Evolutionary conservation across 441 rosid genomes (phyloP).

Genomic region (Aleurites moluccanus): DNA sequence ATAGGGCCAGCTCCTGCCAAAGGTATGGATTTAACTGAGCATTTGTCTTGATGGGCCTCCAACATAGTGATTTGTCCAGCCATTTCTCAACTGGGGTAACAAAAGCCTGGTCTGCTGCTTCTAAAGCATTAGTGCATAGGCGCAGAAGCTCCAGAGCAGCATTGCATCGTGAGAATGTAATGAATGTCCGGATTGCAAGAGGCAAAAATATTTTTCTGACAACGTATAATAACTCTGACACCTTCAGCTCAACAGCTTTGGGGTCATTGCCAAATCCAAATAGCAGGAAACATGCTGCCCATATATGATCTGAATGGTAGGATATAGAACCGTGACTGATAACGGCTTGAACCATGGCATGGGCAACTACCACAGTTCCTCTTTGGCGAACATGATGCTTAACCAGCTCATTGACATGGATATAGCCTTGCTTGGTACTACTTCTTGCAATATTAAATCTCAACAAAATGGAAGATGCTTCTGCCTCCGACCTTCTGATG

Average conservation of each 20-base stretch:
- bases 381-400: slow-evolving; percentile 63
- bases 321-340: slow-evolving; percentile 53
- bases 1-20: slow-evolving; percentile 89
- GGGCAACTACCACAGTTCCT: slow-evolving; percentile 48
- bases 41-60: slow-evolving; percentile 79
- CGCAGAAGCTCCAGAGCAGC: slow-evolving; percentile 83
- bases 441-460: slow-evolving; percentile 82
- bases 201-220: slow-evolving; percentile 71
- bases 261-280: slow-evolving; percentile 74
- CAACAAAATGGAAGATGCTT: slow-evolving; percentile 76
- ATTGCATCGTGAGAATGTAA: slow-evolving; percentile 73
- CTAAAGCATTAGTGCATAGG: slow-evolving; percentile 81
- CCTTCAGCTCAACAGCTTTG: slow-evolving; percentile 59
- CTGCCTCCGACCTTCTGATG: slow-evolving; percentile 65
- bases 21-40: slow-evolving; percentile 88
- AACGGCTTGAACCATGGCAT: slow-evolving; percentile 74
- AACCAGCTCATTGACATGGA: slow-evolving; percentile 63
- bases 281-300: slow-evolving; percentile 81
- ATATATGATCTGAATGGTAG: slow-evolving; percentile 66
- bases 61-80: slow-evolving; percentile 81
- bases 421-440: slow-evolving; percentile 54
- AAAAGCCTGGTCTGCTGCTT: slow-evolving; percentile 77
- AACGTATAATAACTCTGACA: slow-evolving; percentile 53
- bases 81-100: slow-evolving; percentile 88
- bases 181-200: slow-evolving; percentile 68